Evolutionary conservation across 2,329 filamentous ascomycete species (phyloP).

Genomic region (Fusarium incarnatum): DNA sequence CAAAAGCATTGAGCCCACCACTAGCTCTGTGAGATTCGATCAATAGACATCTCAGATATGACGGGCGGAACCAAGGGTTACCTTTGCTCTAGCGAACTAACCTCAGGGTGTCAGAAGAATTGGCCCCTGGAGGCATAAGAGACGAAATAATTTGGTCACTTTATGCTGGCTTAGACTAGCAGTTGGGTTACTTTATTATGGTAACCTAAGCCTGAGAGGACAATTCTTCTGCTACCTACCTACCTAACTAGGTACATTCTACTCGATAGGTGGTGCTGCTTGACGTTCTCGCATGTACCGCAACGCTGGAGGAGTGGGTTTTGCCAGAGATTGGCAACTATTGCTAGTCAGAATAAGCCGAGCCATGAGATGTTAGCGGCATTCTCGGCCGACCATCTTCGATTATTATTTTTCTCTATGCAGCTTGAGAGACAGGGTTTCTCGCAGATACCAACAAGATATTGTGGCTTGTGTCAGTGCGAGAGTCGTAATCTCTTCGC

Average conservation of each 20-base stretch:
- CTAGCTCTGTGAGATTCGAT: slow-evolving; percentile 23
- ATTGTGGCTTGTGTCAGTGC: slow-evolving; percentile 36
- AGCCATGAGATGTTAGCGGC: slow-evolving; percentile 42
- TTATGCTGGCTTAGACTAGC: no score
- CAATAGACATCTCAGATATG: slow-evolving; percentile 10
- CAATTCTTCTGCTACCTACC: no score
- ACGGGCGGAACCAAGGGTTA: neutral
- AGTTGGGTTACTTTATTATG: no score
- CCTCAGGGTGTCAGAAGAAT: no score
- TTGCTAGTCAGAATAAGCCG: slow-evolving; percentile 37
- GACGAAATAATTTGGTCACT: no score
- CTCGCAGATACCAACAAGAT: slow-evolving; percentile 29
- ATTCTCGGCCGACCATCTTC: slow-evolving; percentile 25
- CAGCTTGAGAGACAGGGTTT: slow-evolving; percentile 33
- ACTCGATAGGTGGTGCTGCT: neutral
- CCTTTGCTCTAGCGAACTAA: neutral
- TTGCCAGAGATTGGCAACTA: slow-evolving; percentile 36
- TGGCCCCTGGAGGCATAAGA: no score
- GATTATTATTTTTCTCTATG: slow-evolving; percentile 21
- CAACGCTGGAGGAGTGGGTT: slow-evolving; percentile 35
- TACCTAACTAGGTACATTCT: neutral
- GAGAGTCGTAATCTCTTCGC: slow-evolving; percentile 30
- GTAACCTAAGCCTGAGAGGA: no score
- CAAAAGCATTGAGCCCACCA: slow-evolving; percentile 13
- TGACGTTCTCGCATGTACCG: slow-evolving; percentile 10